Base-by-base conservation (phyloP, 352 stramenopile genomes). In the Phytophthora crassamura region DNA sequence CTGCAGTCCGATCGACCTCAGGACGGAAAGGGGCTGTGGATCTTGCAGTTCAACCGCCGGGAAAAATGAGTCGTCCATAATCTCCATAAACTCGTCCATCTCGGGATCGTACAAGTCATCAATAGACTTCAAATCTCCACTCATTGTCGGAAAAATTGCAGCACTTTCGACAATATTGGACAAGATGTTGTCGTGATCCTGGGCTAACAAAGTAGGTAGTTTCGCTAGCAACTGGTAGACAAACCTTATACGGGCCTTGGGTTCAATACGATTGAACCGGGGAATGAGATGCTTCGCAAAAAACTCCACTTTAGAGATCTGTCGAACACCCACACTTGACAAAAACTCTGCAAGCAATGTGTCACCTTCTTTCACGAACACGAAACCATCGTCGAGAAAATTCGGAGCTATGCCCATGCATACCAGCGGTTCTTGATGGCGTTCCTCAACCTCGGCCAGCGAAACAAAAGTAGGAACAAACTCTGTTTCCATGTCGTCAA, bases 41-140 rank as follows among this genome's bases (percentile, higher is more conserved):
- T 84, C 78, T 65, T 90, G 84, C 11, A 92, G 61, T 28, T 89
- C 76, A 18, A 75, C 20, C 14, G 80, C 81, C 16, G 84, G 84
- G 49, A 90, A 92, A 60, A 90, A 90, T 0, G 80, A 77, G 4
- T 74, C 81, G 32, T 90, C 76, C 77, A 92, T 90, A 20, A 92
- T 83, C 22, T 78, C 77, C 18, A 65, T 61, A 58, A 92, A 90
- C 22, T 87, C 78, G 28, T 89, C 74, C 30, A 92, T 84, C 36
- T 92, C 84, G 30, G 84, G 84, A 34, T 92, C 84, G 35, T 89
- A 92, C 42, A 92, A 63, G 40, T 90, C 78, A 11, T 64, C 69
- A 66, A 92, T 89, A 10, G 66, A 67, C 32, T 81, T 87, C 39
- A 86, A 42, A 18, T 85, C 76, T 42, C 84, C 81, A 30, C 59